These are phyloP conservation scores for Penicillium sclerotigenum DNA, from an alignment of 2,329 filamentous ascomycete species.

Conservation along the genomic window DNA sequence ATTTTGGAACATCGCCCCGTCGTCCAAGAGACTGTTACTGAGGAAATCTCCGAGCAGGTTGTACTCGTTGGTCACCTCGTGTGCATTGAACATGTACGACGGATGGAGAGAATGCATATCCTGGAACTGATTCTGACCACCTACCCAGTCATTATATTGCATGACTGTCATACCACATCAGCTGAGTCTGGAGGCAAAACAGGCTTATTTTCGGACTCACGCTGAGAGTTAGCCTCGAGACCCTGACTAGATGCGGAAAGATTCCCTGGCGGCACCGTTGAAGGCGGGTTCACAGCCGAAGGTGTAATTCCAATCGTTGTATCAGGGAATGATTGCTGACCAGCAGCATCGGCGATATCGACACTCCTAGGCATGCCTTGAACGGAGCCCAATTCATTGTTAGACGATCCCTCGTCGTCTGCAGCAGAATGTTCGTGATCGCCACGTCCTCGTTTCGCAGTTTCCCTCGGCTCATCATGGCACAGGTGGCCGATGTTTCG, in stretches of 20 bases:
- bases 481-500: conserved; percentile 97
- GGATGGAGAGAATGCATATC: conserved; percentile 93
- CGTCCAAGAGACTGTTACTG: conserved; percentile 85
- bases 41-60: conserved; percentile 96
- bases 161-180: conserved; percentile 56
- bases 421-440: conserved; percentile 55
- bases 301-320: conserved; percentile 51
- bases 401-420: conserved; percentile 56
- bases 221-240: conserved; percentile 64
- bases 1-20: conserved; percentile 64
- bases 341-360: conserved; percentile 56
- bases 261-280: conserved; percentile 64
- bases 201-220: conserved; percentile 53
- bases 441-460: conserved; percentile 75
- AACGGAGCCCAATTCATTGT: conserved; percentile 44
- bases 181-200: conserved; percentile 12
- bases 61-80: conserved; percentile 94
- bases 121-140: conserved; percentile 77
- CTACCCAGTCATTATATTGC: conserved; percentile 80
- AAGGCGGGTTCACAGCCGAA: conserved; percentile 45
- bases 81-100: conserved; percentile 91
- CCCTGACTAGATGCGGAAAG: conserved; percentile 64
- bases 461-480: conserved; percentile 92
- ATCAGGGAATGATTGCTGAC: conserved; percentile 43
- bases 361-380: conserved; percentile 52